Conservation (phyloP, 257 asterid genomes). For the Thymus quinquecostatus region DNA sequence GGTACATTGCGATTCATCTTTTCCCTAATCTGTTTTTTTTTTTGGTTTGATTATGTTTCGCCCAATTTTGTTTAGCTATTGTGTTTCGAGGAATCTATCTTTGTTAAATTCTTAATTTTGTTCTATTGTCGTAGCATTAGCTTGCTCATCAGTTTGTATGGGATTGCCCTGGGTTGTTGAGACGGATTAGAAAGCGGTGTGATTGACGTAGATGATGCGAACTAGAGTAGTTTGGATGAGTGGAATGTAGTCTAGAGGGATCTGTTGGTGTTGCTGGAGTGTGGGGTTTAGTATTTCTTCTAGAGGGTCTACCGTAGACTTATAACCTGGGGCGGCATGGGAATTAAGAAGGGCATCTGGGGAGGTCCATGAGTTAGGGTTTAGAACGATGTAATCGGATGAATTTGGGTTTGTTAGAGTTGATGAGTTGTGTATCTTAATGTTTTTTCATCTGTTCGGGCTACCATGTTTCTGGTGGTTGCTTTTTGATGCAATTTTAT, state of each 20-base stretch:
- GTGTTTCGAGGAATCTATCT: neutral
- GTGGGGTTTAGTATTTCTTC: constrained; percentile 4
- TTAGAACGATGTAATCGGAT: constrained; percentile 13
- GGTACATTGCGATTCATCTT: constrained; percentile 48
- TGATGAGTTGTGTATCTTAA: constrained; percentile 1
- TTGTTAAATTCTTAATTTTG: constrained; percentile 11
- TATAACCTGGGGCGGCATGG: constrained; percentile 2
- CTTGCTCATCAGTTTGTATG: constrained; percentile 29
- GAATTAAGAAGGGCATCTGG: constrained; percentile 8
- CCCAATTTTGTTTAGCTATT: constrained; percentile 21
- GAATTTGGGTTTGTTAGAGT: constrained; percentile 2
- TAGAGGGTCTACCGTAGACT: constrained; percentile 24
- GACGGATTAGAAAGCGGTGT: constrained; percentile 26
- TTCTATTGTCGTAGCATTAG: constrained; percentile 2
- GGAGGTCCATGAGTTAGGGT: constrained; percentile 31
- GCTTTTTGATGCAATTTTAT: neutral
- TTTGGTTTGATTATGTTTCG: neutral
- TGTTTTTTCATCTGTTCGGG: constrained; percentile 13
- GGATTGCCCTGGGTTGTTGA: constrained; percentile 30
- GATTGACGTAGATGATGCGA: constrained; percentile 8
- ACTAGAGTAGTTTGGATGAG: constrained; percentile 21
- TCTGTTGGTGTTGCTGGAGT: constrained; percentile 23
- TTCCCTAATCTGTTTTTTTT: neutral
- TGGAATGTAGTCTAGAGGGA: neutral
- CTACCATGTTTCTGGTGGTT: neutral